Evolutionary conservation across 768 basidiomycete species (phyloP), one percentile per base, ranked within the genome.

Genomic region (Saitozyma podzolica): DNA sequence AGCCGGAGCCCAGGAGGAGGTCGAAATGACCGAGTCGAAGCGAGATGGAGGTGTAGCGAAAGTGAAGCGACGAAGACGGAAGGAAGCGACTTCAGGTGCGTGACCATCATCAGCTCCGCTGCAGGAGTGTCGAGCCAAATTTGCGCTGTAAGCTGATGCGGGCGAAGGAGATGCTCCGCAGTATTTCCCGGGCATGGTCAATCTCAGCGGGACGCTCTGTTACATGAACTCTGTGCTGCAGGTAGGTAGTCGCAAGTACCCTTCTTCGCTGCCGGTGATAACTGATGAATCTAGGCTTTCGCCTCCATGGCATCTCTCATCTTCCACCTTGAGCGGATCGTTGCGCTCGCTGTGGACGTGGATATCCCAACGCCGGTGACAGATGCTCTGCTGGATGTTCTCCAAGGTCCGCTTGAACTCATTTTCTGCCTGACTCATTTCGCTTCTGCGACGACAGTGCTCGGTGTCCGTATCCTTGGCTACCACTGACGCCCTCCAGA

Each of bases 211-310:
- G 10, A 95, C 92, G 56, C 90, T 95, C 67, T 97, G 95, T 76
- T 98, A 96, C 82, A 90, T 97, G 87, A 95, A 98, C 77, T 93
- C 95, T 11, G 92, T 92, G 3, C 82, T 97, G 9, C 95, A 97
- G 85, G 91, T 75, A 76, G 73, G 67, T 55, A 6, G 17, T 47
- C 45, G 14, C 47, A 3, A 41, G 11, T 4, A 47, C 37, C 14
- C 10, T 45, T 13, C 29, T 19, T n/a, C 8, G n/a, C 13, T 29
- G 29, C 29, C 29, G 29, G 29, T 29, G 29, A 29, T 49, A 16
- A 57, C 50, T 49, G 7, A 60, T 54, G 40, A 42, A 17, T 14
- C 47, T 50, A 94, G 92, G 91, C 94, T 45, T 82, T 98, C 77
- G 89, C 94, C 9, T 96, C 95, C 1, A 81, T 95, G 40, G 84